Conservation (phyloP, 2,329 filamentous ascomycete genomes). For the Hymenoscyphus albidus region DNA sequence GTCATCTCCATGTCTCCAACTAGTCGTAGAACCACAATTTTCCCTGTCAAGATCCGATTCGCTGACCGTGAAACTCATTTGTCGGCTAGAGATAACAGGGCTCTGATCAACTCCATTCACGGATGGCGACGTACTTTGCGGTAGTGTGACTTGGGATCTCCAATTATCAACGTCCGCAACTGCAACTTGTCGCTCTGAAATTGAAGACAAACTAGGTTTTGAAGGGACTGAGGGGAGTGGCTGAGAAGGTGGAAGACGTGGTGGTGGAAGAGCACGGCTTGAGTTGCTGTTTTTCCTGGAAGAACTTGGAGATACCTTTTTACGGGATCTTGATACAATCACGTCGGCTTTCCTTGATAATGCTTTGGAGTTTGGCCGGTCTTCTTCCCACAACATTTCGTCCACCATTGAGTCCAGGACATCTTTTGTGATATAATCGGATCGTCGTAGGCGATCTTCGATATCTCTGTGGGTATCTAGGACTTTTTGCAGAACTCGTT, state of each 20-base stretch:
- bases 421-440: conserved; percentile 30
- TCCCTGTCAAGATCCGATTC: conserved; percentile 18
- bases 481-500: conserved; percentile 24
- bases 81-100: conserved; percentile 1
- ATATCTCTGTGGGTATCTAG: conserved; percentile 26
- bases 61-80: conserved; percentile 12
- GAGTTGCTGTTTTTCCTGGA: conserved; percentile 13
- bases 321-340: conserved; percentile 19
- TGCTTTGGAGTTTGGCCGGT: conserved; percentile 24
- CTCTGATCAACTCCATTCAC: conserved; percentile 9
- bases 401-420: conserved; percentile 28
- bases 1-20: conserved; percentile 15
- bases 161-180: conserved; percentile 22
- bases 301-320: conserved; percentile 14
- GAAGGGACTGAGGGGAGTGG: conserved; percentile 22
- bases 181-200: conserved; percentile 16
- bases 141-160: conserved; percentile 18
- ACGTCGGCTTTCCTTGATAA: conserved; percentile 23
- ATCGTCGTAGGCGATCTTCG: conserved; percentile 22
- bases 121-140: conserved; percentile 1
- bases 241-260: conserved; percentile 16
- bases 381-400: conserved; percentile 28
- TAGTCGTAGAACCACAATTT: conserved; percentile 10
- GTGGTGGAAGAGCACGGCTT: conserved; percentile 17
- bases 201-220: conserved; percentile 16